A percentile compares a stretch with the other conserved stretches of the same genome.
phyloP scores from a whole-genome alignment of 2,329 filamentous ascomycete genomes.

The Apiospora malaysiana region DNA sequence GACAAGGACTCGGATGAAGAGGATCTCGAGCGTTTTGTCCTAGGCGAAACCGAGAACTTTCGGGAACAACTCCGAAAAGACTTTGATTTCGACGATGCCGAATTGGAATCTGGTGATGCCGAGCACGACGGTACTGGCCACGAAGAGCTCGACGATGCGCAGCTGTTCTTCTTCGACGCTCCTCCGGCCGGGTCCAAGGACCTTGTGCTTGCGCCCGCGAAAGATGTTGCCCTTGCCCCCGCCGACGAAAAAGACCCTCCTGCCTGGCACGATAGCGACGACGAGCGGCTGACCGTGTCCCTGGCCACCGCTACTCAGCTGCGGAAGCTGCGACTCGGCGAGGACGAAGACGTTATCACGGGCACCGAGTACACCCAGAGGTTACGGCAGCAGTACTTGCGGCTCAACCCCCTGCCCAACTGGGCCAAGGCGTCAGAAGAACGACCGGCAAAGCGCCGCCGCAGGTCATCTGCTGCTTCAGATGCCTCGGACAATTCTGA shows the following conservation, averaged over 20 bases:
- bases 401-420: conserved; percentile 63
- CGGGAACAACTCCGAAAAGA: conserved; percentile 70
- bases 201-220: conserved; percentile 27
- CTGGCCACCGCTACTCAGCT: conserved; percentile 76
- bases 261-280: conserved; percentile 95
- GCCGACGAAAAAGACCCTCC: conserved; percentile 49
- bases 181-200: conserved; percentile 44
- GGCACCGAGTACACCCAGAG: conserved; percentile 85
- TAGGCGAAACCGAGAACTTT: conserved; percentile 87
- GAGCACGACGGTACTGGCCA: conserved; percentile 56
- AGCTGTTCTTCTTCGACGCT: conserved; percentile 85
- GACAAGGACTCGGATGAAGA: conserved; percentile 85
- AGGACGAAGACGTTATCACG: conserved; percentile 83
- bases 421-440: conserved; percentile 62
- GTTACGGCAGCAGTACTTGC: conserved; percentile 77
- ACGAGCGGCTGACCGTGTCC: conserved; percentile 85
- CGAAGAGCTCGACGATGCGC: conserved; percentile 75
- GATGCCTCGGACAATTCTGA: conserved; percentile 39
- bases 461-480: conserved; percentile 56
- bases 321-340: conserved; percentile 81
- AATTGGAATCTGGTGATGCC: conserved; percentile 39
- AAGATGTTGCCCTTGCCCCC: conserved; percentile 32
- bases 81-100: conserved; percentile 44
- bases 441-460: conserved; percentile 55
- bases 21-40: conserved; percentile 85